A percentile compares a stretch with the other conserved stretches of the same genome.
Conservation (phyloP, 257 asterid genomes). For the Thymus quinquecostatus region DNA sequence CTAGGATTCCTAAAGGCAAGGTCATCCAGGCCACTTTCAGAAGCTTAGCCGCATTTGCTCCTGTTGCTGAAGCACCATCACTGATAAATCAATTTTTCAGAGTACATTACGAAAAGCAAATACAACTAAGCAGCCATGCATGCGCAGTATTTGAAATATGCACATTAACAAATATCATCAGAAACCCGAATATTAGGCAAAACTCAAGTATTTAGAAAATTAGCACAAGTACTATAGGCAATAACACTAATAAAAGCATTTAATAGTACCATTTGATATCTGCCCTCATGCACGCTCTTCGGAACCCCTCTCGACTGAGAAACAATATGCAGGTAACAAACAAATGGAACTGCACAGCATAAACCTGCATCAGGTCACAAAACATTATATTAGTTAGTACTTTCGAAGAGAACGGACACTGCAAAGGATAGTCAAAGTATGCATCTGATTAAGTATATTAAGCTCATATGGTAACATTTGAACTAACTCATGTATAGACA, state of each 20-base stretch:
- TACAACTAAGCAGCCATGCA: constrained; percentile 6
- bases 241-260: constrained; percentile 25
- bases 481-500: background rate
- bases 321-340: constrained; percentile 88
- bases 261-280: constrained; percentile 66
- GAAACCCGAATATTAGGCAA: constrained; percentile 12
- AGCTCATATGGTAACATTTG: background rate
- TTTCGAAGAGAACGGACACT: background rate
- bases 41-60: constrained; percentile 64
- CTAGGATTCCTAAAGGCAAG: constrained; percentile 70
- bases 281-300: constrained; percentile 93
- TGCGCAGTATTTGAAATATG: no score
- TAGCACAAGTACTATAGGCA: constrained; percentile 12
- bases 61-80: constrained; percentile 58
- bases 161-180: constrained; percentile 21
- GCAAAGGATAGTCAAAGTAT: constrained; percentile 5
- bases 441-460: background rate
- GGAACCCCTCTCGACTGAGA: constrained; percentile 88
- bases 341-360: constrained; percentile 90
- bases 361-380: constrained; percentile 59
- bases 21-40: constrained; percentile 93
- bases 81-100: constrained; percentile 45
- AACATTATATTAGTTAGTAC: constrained; percentile 20
- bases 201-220: background rate
- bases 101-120: constrained; percentile 24